Percentiles rank a stretch among this genome's conserved stretches.
Evolutionary conservation across 2,329 filamentous ascomycete genomes (phyloP).

Genomic region (Pseudocercospora pini-densiflorae): DNA sequence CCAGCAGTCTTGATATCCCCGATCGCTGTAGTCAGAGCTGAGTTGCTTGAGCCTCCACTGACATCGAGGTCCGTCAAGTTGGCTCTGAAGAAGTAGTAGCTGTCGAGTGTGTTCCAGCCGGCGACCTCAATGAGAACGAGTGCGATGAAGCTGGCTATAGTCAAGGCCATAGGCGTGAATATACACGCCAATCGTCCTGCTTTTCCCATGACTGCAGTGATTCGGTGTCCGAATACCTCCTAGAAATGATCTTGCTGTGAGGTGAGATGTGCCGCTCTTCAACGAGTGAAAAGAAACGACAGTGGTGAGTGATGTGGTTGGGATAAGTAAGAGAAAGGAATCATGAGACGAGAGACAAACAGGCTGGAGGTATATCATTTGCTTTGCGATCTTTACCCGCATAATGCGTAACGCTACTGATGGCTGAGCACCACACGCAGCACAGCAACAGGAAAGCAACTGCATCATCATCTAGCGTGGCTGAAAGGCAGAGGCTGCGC

Average conservation of each 20-base stretch:
- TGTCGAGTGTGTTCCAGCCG: constrained; percentile 57
- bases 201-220: constrained; percentile 63
- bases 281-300: not conserved
- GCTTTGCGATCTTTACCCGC: constrained; percentile 1
- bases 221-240: not conserved
- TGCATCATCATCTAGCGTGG: not conserved
- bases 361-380: constrained; percentile 3
- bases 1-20: constrained; percentile 42
- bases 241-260: not conserved
- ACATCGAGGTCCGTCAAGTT: constrained; percentile 44
- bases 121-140: constrained; percentile 62
- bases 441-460: not conserved
- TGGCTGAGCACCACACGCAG: not conserved
- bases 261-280: not conserved
- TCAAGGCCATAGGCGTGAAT: constrained; percentile 81
- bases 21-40: constrained; percentile 44
- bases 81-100: constrained; percentile 59
- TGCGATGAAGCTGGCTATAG: constrained; percentile 75
- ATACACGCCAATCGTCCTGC: constrained; percentile 84
- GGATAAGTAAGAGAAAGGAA: not conserved
- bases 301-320: not conserved
- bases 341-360: not conserved
- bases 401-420: not conserved
- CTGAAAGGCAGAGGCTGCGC: not conserved
- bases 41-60: constrained; percentile 25